These are phyloP conservation scores for Hanseniaspora lindneri DNA, from an alignment of 805 yeast species.

Conservation along the genomic window DNA sequence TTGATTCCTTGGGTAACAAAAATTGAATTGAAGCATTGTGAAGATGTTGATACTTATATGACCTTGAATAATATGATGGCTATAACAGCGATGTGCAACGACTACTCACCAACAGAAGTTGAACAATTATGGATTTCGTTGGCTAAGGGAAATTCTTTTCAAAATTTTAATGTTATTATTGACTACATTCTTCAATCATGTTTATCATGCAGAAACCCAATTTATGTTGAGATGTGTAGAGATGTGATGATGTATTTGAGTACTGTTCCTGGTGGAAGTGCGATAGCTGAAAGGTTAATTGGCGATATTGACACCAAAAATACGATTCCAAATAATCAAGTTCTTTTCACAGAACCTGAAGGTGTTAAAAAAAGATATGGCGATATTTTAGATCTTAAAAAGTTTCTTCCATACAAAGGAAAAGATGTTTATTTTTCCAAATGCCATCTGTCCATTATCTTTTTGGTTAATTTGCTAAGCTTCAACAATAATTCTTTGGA, in stretches of 20 bases:
- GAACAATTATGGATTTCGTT: constrained; percentile 93
- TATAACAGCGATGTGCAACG: constrained; percentile 67
- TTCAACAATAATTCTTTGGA: constrained; percentile 52
- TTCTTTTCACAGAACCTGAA: constrained; percentile 27
- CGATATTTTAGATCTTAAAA: constrained; percentile 62
- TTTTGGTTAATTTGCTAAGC: constrained; percentile 68
- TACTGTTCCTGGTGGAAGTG: constrained; percentile 40
- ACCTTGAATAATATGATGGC: constrained; percentile 71
- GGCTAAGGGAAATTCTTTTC: constrained; percentile 57
- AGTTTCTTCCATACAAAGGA: constrained; percentile 40
- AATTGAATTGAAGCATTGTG: constrained; percentile 47
- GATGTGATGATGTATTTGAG: constrained; percentile 69
- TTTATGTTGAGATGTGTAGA: constrained; percentile 65
- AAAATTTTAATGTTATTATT: constrained; percentile 60
- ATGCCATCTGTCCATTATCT: constrained; percentile 77
- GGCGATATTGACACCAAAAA: constrained; percentile 66
- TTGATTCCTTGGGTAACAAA: constrained; percentile 88
- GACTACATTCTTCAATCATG: constrained; percentile 60
- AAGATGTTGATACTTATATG: constrained; percentile 46
- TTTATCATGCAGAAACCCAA: constrained; percentile 54
- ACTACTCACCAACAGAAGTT: constrained; percentile 68
- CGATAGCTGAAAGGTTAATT: constrained; percentile 50
- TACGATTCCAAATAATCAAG: constrained; percentile 68
- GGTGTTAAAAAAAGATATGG: constrained; percentile 40
- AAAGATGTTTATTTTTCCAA: constrained; percentile 70